Evolutionary conservation across 169 alveolate genomes (phyloP).

Genomic region (Plasmodium malariae): DNA sequence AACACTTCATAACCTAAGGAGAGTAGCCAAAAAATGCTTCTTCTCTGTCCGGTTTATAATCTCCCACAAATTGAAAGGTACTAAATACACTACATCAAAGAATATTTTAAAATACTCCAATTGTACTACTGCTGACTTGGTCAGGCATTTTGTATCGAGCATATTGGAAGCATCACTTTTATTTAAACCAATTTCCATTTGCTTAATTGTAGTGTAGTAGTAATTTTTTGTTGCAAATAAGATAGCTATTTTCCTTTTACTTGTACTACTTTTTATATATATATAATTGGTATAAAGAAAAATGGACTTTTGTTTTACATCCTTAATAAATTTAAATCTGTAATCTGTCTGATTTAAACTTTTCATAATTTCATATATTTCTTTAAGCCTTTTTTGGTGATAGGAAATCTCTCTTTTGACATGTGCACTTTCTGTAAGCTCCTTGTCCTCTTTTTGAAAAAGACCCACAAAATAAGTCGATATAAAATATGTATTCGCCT

Average conservation of each 20-base stretch:
- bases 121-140: slow-evolving; percentile 44
- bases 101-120: slow-evolving; percentile 48
- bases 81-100: slow-evolving; percentile 44
- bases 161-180: neutral
- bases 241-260: slow-evolving; percentile 32
- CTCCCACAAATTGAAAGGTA: slow-evolving; percentile 27
- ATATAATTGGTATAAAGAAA: slow-evolving; percentile 56
- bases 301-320: slow-evolving; percentile 2
- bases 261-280: slow-evolving; percentile 14
- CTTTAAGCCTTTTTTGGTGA: slow-evolving; percentile 38
- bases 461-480: slow-evolving; percentile 24
- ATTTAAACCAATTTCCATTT: slow-evolving; percentile 20
- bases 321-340: slow-evolving; percentile 31
- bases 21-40: slow-evolving; percentile 22
- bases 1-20: slow-evolving; percentile 5
- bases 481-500: slow-evolving; percentile 15
- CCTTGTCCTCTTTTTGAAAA: slow-evolving; percentile 19
- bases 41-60: neutral
- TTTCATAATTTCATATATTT: slow-evolving; percentile 36
- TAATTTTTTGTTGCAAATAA: slow-evolving; percentile 55
- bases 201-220: slow-evolving; percentile 21
- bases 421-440: slow-evolving; percentile 41
- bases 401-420: slow-evolving; percentile 20
- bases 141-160: slow-evolving; percentile 9
- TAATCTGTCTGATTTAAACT: slow-evolving; percentile 25